Evolutionary conservation across 495 filamentous ascomycete genomes (phyloP), one percentile per base, ranked within the genome.

Genomic region (Poronia punctata): DNA sequence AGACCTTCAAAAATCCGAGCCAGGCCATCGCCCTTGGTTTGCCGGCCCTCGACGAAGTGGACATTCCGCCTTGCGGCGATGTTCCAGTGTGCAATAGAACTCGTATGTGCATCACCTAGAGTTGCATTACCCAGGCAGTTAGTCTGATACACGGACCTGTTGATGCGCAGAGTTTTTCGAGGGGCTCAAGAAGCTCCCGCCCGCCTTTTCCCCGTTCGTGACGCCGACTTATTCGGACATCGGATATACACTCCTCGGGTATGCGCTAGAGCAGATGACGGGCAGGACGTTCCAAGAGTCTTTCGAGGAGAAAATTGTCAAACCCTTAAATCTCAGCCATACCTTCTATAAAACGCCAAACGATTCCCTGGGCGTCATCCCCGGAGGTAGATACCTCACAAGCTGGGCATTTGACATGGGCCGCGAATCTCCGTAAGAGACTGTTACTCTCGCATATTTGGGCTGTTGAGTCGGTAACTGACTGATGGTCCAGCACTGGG

Each of bases 1-100:
- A 57, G 48, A 65, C 53, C n/a, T n/a, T n/a, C 39, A 50, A 44
- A 16, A 62, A 44, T 21, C 45, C 38, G 22, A 28, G 45, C 1
- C 29, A 41, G 38, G 41, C 59, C 2, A 35, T 48, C 26, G 41
- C 16, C 1, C 48, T 64, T 2, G 64, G 62, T 0, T 62, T 65
- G 18, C 61, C 62, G 14, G 34, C 42, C 7, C 49, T 71, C 9
- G 67, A 69, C 1, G 44, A 64, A 14, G 43, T 53, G 0, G 70
- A 74, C 0, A 58, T 75, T 11, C 64, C 68, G 5, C 58, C 65
- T 15, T 72, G 71, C 22, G 65, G 61, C 1, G 51, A 53, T 10
- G 55, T 46, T 29, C 60, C 63, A 5, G 60, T 65, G 11, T 63
- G 56, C 37, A 54, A 54, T 27, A 53, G 51, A 34, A 41, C 45